phyloP scores from a whole-genome alignment of 106 monocot genomes.

The Narthecium ossifragum region DNA sequence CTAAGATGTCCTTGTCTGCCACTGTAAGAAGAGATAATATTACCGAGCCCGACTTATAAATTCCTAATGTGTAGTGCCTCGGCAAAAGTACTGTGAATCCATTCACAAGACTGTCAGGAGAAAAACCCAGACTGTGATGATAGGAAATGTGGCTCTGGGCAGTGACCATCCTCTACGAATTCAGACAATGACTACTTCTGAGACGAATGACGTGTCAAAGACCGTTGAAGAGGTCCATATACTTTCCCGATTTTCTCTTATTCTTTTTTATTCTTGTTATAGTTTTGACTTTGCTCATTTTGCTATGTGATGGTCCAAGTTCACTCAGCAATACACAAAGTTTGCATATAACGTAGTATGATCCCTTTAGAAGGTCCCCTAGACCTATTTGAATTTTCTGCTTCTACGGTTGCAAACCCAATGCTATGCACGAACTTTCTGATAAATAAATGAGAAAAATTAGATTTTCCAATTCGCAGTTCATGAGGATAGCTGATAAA shows the following conservation, averaged over 20 bases:
- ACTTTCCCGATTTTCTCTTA: background rate
- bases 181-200: constrained; percentile 98
- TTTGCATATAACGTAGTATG: no score
- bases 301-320: background rate
- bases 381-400: no score
- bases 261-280: background rate
- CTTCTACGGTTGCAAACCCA: no score
- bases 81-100: constrained; percentile 98
- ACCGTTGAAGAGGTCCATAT: constrained; percentile 86
- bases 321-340: no score
- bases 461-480: constrained; percentile 21
- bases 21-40: no score
- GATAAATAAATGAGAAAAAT: background rate
- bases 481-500: constrained; percentile 99
- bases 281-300: background rate
- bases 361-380: no score
- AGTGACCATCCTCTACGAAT: constrained; percentile 87
- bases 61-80: constrained; percentile 50
- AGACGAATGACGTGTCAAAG: constrained; percentile 88
- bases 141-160: constrained; percentile 92
- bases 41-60: no score
- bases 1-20: no score
- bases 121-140: constrained; percentile 89
- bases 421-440: no score
- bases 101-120: constrained; percentile 74